Evolutionary conservation across 177 flowering plant genomes (phyloP), one percentile per base, ranked within the genome.

Genomic region (Vitis hybrid): DNA sequence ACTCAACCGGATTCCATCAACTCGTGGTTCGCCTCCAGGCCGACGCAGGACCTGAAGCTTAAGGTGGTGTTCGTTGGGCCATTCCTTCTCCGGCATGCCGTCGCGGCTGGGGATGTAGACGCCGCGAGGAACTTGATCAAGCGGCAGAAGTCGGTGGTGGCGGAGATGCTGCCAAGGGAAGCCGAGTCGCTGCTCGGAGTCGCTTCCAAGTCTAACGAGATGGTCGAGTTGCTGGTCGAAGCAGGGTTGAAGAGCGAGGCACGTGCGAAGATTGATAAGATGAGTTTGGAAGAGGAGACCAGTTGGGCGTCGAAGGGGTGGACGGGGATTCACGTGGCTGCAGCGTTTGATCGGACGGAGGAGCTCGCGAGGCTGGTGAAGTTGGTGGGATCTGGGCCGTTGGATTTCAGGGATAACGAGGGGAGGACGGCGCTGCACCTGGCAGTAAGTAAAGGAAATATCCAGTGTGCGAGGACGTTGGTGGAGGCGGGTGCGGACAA

Each of bases 51-150:
- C 45, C 18, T 87, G 68, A 89, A 85, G 78, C 88, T 91, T 65
- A 89, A 84, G 76, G 86, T 89, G 10, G 84, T 85, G 39, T 90
- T 86, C 67, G 87, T 89, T 21, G 93, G 96, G 2, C 78, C 82
- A 11, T 74, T 81, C 10, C 90, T 90, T 26, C 85, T 90, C 63
- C 78, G 68, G 19, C 89, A 80, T 62, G 89, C 93, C 0, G 82
- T 88, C 18, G 51, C 65, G 8, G 16, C 26, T 2, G 90, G 87
- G 1, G 83, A 84, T 13, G 11, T 71, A 6, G 85, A 83, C 10
- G 76, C 81, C 6, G 87, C 79, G 18, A 85, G 60, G 80, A 79
- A 72, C 22, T 62, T 90, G 13, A 48, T 89, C 22, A 89, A 81
- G 74, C 80, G 88, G 67, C 89, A 85, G 68, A 80, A 72, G 16